Evolutionary conservation across 148 eudicot species (phyloP), one percentile per base, ranked within the genome.

Genomic region (Bassia scoparia): DNA sequence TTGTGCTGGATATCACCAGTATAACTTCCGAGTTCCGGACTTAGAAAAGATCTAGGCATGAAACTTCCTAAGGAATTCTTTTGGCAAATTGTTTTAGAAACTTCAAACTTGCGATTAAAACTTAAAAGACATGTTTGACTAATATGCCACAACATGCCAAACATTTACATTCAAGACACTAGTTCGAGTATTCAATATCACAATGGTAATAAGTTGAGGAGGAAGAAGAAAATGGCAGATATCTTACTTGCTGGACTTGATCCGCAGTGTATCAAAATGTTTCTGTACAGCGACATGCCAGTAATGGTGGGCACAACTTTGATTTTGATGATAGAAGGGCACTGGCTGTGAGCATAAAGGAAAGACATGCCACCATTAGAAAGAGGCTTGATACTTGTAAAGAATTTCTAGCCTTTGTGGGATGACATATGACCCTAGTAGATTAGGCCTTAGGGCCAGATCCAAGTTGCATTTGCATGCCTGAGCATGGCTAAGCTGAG

Each of bases 261-360:
- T 30, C 67, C 91, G 79, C 78, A 96, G 80, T 72, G 92, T 92
- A 41, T 90, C 89, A 80, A 96, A 96, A 81, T 96, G 99, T 44
- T 44, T 72, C 86, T 92, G 99, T 88, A 82, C 99, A 96, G 48
- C 99, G 58, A 96, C 87, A 80, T 96, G 61, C 96, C 97, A 7
- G 94, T 84, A 66, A 96, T 88, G 63, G 99, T 90, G 70, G 99
- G 99, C 99, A 96, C 76, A 80, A 83, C 99, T 96, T 80, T 96
- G 99, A 62, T 81, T 96, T 96, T 65, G 96, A 84, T 35, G 99
- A 96, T 49, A 96, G 78, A 34, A 92, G 64, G 14, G 87, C 87
- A 79, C 87, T 24, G 99, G 99, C 99, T 96, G 97, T 70, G 66
- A 64, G 18, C 59, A 72, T 71, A 11, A 53, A 76, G 31, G 35